Base-by-base conservation (phyloP, 768 basidiomycete species). In the Boletus huronensis region DNA sequence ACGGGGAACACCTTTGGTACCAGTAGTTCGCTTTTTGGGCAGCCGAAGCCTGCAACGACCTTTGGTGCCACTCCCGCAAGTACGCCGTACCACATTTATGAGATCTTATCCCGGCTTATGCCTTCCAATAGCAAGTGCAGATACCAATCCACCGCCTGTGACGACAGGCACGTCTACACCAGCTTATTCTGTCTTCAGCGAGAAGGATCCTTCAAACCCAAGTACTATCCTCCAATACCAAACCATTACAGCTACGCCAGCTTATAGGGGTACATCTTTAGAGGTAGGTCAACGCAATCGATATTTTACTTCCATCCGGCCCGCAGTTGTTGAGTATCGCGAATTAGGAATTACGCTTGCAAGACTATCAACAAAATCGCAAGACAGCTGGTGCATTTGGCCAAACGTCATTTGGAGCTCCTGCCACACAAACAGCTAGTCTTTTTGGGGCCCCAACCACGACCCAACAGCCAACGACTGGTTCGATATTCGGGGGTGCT, bases 191-290 rank as follows among this genome's bases (percentile, higher is more conserved):
- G 71, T 75, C 6, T 82, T 76, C 57, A 67, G 50, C 34, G 92
- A 94, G 65, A 90, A 90, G 61, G 92, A 94, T 59, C 62, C 73
- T 16, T 66, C 72, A 9, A 78, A 72, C 53, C 59, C 74, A 17
- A 74, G 48, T 47, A 54, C 72, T 13, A 81, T 75, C 5, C 75
- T 87, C 39, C 86, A 89, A 57, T 96, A 88, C 69, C 92, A 95
- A 70, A 81, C 85, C 35, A 92, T 93, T 50, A 81, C 85, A 17
- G 86, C 85, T 58, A 90, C 88, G 79, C 88, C 88, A 16, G 79
- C 79, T 17, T 96, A 93, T 66, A 72, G 79, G 54, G 86, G 87
- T 39, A 84, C 80, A 56, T 94, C 91, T 21, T 81, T 90, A 57
- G 92, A 87, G 78, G 90, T 84, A 59, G 46, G 75, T 45, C 50